Conservation (phyloP, 179 eudicot genomes). For the Corrigiola litoralis region DNA sequence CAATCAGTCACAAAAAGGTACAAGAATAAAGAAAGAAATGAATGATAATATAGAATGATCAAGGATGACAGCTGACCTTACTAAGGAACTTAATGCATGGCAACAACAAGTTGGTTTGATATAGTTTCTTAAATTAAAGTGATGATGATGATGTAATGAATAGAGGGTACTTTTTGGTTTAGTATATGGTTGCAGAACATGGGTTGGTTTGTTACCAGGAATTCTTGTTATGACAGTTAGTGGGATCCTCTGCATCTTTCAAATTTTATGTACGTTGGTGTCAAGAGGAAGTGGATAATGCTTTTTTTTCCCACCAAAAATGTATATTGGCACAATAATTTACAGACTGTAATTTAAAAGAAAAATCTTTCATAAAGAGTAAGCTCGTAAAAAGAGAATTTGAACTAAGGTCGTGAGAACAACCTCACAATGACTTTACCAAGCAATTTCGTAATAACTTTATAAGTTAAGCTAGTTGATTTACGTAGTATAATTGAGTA, state of each 20-base stretch:
- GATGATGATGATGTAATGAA: background rate
- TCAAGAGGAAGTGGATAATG: background rate
- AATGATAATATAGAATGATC: background rate
- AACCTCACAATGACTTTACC: no score
- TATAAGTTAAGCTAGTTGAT: no score
- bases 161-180: background rate
- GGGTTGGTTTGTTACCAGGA: conserved; percentile 4
- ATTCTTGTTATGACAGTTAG: background rate
- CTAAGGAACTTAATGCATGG: background rate
- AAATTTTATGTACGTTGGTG: background rate
- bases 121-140: background rate
- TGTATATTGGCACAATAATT: no score
- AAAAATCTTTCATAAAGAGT: no score
- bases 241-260: conserved; percentile 2
- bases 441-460: no score
- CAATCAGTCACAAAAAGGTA: background rate
- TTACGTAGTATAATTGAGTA: no score
- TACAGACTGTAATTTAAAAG: no score
- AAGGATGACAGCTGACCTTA: background rate
- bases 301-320: no score
- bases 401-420: no score
- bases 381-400: no score
- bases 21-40: background rate
- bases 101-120: background rate
- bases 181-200: background rate